Conservation (phyloP, 768 basidiomycete genomes). For the Boletus pseudo-olivaceus region DNA sequence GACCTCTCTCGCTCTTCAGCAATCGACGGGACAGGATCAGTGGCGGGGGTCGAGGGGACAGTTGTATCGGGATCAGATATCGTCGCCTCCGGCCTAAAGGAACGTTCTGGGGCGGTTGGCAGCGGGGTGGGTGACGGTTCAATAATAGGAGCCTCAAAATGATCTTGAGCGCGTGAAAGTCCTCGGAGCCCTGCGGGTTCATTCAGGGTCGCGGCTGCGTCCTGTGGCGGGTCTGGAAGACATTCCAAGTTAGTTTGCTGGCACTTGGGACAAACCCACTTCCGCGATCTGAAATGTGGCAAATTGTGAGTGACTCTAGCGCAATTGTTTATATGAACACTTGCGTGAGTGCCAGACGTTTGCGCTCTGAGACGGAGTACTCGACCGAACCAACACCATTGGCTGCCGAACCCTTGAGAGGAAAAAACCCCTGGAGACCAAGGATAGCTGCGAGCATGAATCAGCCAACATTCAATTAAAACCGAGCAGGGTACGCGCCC, state of each 20-base stretch:
- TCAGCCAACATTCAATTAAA: slow-evolving; percentile 14
- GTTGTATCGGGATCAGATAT: slow-evolving; percentile 15
- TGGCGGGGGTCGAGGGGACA: slow-evolving; percentile 14
- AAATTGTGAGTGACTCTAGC: slow-evolving; percentile 8
- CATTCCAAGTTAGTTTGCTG: slow-evolving; percentile 60
- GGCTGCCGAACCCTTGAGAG: slow-evolving; percentile 82
- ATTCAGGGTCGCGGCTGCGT: slow-evolving; percentile 14
- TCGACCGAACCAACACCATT: slow-evolving; percentile 87
- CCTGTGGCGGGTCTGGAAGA: slow-evolving; percentile 60
- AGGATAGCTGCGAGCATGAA: slow-evolving; percentile 61
- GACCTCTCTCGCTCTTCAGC: slow-evolving; percentile 9
- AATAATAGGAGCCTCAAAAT: slow-evolving; percentile 14
- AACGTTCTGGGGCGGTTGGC: slow-evolving; percentile 20
- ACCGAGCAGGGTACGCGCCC: slow-evolving; percentile 43
- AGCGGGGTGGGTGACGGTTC: slow-evolving; percentile 12
- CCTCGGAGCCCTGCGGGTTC: slow-evolving; percentile 20
- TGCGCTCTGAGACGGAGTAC: slow-evolving; percentile 69
- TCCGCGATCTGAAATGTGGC: slow-evolving; percentile 55
- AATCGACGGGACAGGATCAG: slow-evolving; percentile 9
- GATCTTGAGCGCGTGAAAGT: slow-evolving; percentile 17
- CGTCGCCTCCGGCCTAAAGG: slow-evolving; percentile 9
- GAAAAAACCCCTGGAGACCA: slow-evolving; percentile 86
- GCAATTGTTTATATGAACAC: slow-evolving; percentile 30
- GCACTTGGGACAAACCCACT: slow-evolving; percentile 79
- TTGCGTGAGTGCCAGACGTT: slow-evolving; percentile 72